Evolutionary conservation across 345 rosid genomes (phyloP), one percentile per base, ranked within the genome.

Genomic region (Moricandia moricandioides): DNA sequence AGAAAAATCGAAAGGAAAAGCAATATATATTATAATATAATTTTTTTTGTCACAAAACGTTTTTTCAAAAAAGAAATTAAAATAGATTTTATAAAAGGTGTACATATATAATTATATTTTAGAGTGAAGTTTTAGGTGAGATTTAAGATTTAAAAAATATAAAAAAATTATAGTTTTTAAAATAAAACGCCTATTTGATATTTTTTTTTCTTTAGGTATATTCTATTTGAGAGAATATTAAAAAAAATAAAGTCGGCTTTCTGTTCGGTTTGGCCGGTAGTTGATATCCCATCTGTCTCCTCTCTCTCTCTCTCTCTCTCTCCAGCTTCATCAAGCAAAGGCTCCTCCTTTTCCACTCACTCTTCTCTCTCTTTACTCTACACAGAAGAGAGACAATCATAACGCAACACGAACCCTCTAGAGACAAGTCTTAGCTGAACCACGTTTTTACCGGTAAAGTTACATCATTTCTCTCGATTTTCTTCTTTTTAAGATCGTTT

Each of bases 301-400:
- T 65, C 63, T 18, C 58, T 75, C 67, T 34, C 71, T 70, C 70
- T 65, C 63, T 18, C 58, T 75, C 67, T 34, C 71, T 70, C 59
- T n/a, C 62, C 37, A 37, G 29, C 74, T 31, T 61, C 73, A 60
- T 77, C 80, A 76, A 78, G 37, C 69, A 65, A 72, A 70, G 30
- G 40, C 67, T 72, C 52, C 56, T 30, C 69, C 37, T 66, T 60
- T 37, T 67, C 59, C 73, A 49, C 78, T 65, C 69, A 8, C 70
- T 62, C 69, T 37, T 47, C 51, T 33, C 37, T 29, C 59, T 74
- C 61, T 62, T 64, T 64, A 60, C 64, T 29, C 37, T 29, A 6
- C 4, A 8, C 17, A 52, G 27, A 69, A 29, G 16, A 59, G 12
- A 34, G 12, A 34, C 27, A 59, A 64, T 39, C 72, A 58, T 67